Percentiles rank a stretch among this genome's conserved stretches.
Conservation (phyloP, 2,329 filamentous ascomycete genomes). For the Talaromyces amestolkiae region DNA sequence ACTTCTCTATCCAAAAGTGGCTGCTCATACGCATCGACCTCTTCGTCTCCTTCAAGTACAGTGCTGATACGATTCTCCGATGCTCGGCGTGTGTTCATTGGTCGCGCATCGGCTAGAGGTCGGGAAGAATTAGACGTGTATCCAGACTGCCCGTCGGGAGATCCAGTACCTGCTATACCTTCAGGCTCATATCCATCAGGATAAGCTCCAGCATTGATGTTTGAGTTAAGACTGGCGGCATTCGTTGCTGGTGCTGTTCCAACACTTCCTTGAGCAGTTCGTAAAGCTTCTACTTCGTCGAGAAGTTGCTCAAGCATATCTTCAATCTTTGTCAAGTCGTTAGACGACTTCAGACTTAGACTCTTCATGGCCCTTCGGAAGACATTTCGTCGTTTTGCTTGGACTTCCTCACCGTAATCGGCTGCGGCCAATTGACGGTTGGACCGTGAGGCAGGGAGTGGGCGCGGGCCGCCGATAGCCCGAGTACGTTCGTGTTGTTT, state of each 20-base stretch:
- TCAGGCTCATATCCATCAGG: conserved; percentile 80
- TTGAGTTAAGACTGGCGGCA: conserved; percentile 60
- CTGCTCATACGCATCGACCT: conserved; percentile 55
- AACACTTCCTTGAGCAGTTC: conserved; percentile 50
- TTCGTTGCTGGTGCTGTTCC: conserved; percentile 26
- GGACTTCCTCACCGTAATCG: conserved; percentile 57
- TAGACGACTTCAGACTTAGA: conserved; percentile 79
- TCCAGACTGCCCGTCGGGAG: conserved; percentile 71
- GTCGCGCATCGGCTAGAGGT: conserved; percentile 31
- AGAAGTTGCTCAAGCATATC: conserved; percentile 90
- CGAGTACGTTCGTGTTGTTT: conserved; percentile 84
- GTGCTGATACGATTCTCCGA: conserved; percentile 86
- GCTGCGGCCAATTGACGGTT: conserved; percentile 47
- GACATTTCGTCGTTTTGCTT: conserved; percentile 85
- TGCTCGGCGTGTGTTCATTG: conserved; percentile 52
- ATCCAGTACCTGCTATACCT: conserved; percentile 72
- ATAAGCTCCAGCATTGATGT: conserved; percentile 61
- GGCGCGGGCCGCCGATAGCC: conserved; percentile 79
- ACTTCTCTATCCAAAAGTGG: conserved; percentile 54
- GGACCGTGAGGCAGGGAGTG: conserved; percentile 68
- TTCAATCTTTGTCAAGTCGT: conserved; percentile 83
- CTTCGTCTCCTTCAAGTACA: conserved; percentile 78
- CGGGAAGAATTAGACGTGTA: conserved; percentile 62
- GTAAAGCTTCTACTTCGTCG: conserved; percentile 83
- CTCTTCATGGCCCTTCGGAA: conserved; percentile 92